Base-by-base conservation (phyloP, 257 asterid species). In the Nicotiana benthamiana region DNA sequence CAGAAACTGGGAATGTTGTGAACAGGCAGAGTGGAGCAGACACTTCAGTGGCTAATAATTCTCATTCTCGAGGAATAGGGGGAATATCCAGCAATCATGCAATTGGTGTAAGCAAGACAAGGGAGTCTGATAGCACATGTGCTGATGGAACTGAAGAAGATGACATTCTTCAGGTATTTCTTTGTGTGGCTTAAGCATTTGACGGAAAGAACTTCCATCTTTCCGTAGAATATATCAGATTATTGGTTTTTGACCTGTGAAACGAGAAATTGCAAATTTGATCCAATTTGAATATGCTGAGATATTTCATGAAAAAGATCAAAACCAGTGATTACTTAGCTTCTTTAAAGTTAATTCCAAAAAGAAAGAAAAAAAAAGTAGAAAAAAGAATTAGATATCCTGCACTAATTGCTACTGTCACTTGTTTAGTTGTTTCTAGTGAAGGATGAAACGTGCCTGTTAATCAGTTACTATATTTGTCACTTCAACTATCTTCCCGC, bases 151-250 rank as follows among this genome's bases (percentile, higher is more conserved):
- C 84, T 78, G 94, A 91, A 68, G 98, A 93, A 80, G 99, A 93
- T 83, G 92, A 87, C 84, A 86, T 93, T 80, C 89, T 93, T 75
- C 96, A 93, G 99, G 99, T 94, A 92, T 86, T 78, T 80, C 77
- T 18, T 78, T 54, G 22, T 22, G 36, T 77, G 81, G 64, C 77
- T 81, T 78, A 82, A 64, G 62, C 20, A 3, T 20, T 81, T 65
- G 61, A 60, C 70, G 26, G 62, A 34, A 20, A 61, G 67, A 53
- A 22, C 32, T 61, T 82, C 82, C 72, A 13, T 59, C 68, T 46
- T 52, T 48, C 61, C 24, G 9, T 26, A 48, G 24, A 36, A 72
- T 72, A 48, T 72, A 72, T 72, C 43, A 72, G 16, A 46, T 72
- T 15, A 13, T 15, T 46, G 78, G 60, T 72, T 46, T 60, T 46